Evolutionary conservation across 73 alveolate species (phyloP).

Genomic region (Tetrahymena malaccensis): DNA sequence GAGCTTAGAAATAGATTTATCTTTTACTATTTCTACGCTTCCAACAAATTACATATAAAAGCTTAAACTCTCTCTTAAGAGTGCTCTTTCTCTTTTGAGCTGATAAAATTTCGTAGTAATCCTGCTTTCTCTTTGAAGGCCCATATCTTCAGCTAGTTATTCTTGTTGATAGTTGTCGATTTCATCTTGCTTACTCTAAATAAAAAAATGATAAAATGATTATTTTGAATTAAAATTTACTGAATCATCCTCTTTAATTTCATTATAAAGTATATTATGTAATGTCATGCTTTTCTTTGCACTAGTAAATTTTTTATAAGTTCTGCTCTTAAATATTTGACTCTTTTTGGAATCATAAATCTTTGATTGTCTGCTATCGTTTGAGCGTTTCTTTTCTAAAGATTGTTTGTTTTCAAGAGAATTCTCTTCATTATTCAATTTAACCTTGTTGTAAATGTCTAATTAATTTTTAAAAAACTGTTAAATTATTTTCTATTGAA

Average conservation of each 20-base stretch:
- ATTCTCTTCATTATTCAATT: background rate
- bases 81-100: background rate
- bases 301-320: background rate
- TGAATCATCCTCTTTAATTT: background rate
- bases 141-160: background rate
- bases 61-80: background rate
- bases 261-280: background rate
- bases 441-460: background rate
- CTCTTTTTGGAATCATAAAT: background rate
- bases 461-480: background rate
- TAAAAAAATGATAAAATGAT: background rate
- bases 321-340: background rate
- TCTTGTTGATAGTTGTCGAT: background rate
- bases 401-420: background rate
- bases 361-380: background rate
- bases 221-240: background rate
- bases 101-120: background rate
- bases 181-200: background rate
- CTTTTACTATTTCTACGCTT: slow-evolving; percentile 22
- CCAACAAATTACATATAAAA: slow-evolving; percentile 9
- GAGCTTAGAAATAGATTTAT: background rate
- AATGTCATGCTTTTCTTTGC: background rate
- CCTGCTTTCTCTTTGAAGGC: background rate
- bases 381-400: background rate
- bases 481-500: background rate